These are phyloP conservation scores for Nicotiana tabacum DNA, from an alignment of 257 asterid species.

Conservation along the genomic window DNA sequence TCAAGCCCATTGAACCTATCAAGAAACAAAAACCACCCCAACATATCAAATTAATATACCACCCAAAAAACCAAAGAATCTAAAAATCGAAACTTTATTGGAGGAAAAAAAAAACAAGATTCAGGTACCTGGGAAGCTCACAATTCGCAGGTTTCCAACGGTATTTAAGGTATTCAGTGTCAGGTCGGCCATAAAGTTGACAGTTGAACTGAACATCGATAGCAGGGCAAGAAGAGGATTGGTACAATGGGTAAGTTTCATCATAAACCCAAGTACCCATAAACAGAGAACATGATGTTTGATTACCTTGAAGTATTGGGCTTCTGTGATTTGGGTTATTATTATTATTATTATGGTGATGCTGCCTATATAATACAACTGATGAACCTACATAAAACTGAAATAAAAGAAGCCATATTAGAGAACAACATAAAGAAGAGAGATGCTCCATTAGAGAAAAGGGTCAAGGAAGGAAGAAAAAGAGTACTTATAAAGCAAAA, in stretches of 20 bases:
- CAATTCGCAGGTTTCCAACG: conserved; percentile 87
- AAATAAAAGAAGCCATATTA: conserved; percentile 24
- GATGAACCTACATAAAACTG: conserved; percentile 33
- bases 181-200: conserved; percentile 81
- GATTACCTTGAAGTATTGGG: conserved; percentile 52
- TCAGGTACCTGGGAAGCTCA: conserved; percentile 65
- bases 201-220: conserved; percentile 83
- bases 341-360: conserved; percentile 5
- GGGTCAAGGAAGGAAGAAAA: conserved; percentile 7
- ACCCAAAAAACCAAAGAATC: neutral
- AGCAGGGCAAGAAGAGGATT: conserved; percentile 50
- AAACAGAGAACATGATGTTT: conserved; percentile 56
- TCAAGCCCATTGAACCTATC: conserved; percentile 40
- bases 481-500: neutral
- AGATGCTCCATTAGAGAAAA: conserved; percentile 40
- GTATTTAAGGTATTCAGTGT: conserved; percentile 73
- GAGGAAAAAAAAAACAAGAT: neutral
- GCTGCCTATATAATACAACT: conserved; percentile 40
- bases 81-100: neutral
- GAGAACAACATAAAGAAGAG: conserved; percentile 3
- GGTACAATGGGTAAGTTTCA: conserved; percentile 57
- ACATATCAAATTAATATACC: neutral
- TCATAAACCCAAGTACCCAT: conserved; percentile 79
- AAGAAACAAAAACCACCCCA: neutral
- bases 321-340: conserved; percentile 21